phyloP scores from a whole-genome alignment of 139 green algal species.

The Chlorella vulgaris region DNA sequence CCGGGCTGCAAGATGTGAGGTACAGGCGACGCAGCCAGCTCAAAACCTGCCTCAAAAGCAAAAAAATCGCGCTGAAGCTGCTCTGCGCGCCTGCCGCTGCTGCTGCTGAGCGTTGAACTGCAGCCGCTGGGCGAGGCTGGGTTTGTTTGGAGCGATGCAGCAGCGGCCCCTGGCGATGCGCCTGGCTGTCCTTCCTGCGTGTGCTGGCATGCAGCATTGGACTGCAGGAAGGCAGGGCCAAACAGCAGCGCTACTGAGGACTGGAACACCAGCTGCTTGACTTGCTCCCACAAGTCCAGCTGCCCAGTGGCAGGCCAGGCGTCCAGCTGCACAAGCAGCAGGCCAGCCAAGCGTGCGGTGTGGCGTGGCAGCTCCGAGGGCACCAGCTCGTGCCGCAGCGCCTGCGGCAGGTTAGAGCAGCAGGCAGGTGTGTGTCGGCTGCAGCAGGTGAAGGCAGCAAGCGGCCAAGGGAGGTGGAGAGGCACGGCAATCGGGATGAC shows the following conservation, averaged over 20 bases:
- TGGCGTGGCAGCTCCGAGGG: neutral
- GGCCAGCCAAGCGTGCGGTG: slow-evolving; percentile 1
- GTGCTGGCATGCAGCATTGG: neutral
- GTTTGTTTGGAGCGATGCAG: too few relatives aligned
- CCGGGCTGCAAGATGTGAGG: slow-evolving; percentile 67
- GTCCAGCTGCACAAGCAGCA: slow-evolving; percentile 6
- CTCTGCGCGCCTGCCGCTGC: neutral
- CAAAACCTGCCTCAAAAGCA: slow-evolving; percentile 71
- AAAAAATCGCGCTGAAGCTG: slow-evolving; percentile 46
- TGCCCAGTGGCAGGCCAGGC: slow-evolving; percentile 33
- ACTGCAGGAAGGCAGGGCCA: slow-evolving; percentile 44
- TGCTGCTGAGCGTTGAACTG: too few relatives aligned
- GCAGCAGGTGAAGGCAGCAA: neutral
- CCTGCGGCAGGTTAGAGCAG: neutral
- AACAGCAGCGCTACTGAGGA: slow-evolving; percentile 57
- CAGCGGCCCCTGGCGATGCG: neutral
- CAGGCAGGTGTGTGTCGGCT: neutral
- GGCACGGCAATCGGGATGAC: too few relatives aligned
- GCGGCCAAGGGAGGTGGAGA: neutral
- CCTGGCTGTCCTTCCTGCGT: neutral
- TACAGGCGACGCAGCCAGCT: slow-evolving; percentile 77
- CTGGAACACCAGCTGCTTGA: slow-evolving; percentile 60
- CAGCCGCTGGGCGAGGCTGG: too few relatives aligned
- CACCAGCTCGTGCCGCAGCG: slow-evolving; percentile 15
- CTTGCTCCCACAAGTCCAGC: slow-evolving; percentile 61